Conservation (phyloP, 768 basidiomycete species). For the Trichaptum fuscoviolaceum region DNA sequence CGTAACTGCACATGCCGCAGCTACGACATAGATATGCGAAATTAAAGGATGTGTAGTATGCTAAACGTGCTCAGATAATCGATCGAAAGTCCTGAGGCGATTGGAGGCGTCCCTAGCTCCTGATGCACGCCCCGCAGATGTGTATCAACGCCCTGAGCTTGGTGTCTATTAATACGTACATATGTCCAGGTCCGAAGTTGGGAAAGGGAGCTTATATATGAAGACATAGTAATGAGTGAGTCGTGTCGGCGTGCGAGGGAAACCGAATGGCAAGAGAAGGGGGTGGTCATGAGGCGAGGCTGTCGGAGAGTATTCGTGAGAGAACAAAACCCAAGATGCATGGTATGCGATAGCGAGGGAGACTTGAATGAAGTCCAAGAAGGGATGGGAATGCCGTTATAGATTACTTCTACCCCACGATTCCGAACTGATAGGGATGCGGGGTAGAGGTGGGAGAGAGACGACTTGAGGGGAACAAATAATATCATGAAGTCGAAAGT, state of each 20-base stretch:
- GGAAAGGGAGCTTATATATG: neutral
- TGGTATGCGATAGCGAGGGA: neutral
- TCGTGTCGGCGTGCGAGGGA: neutral
- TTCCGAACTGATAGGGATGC: neutral
- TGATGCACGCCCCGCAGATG: neutral
- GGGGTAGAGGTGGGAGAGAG: neutral
- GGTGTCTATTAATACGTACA: neutral
- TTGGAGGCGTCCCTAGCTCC: neutral
- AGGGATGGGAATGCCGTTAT: constrained; percentile 1
- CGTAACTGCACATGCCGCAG: neutral
- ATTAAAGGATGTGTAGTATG: neutral
- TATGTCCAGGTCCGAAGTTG: neutral
- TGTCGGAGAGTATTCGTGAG: neutral
- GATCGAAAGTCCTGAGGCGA: neutral
- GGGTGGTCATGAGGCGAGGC: neutral
- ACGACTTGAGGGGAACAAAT: neutral
- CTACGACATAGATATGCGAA: neutral
- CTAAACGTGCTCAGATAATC: neutral
- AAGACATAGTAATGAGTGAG: neutral
- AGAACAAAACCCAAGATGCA: neutral
- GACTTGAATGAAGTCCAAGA: neutral
- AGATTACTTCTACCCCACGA: neutral
- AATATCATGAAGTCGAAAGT: constrained; percentile 1
- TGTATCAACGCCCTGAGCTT: neutral
- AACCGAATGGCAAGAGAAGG: neutral